Base-by-base conservation (phyloP, 2,329 filamentous ascomycete genomes). In the Colletotrichum neosansevieriae region DNA sequence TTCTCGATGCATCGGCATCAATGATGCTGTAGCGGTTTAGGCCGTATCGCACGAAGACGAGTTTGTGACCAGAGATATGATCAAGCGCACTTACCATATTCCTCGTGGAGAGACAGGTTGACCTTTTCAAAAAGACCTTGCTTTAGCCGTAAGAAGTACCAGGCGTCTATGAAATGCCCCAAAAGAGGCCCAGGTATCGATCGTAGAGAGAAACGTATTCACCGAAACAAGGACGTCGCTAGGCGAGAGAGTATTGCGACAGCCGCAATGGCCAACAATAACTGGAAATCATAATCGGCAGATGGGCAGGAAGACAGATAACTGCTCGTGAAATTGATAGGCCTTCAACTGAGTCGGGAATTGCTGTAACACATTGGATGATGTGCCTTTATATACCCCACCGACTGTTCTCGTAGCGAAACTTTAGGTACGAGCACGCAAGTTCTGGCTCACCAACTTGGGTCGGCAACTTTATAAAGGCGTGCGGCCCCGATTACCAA, bases 1-100 rank as follows among this genome's bases (percentile, higher is more conserved):
- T 69, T 62, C 81, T 83, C 2, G 79, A 70, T 0, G 81, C 82
- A 0, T 78, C 73, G 0, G 77, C 74, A 60, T 84, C 79, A 38
- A 76, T 77, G 67, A 87, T 76, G 40, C 80, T 84, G 62, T 84
- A 86, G 7, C 84, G 79, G 17, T 83, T 78, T 0, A 83, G 84
- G 0, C 81, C 82, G 62, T 85, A 79, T 0, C 84, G 81, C 0
- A 86, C 78, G n/a, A n/a, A n/a, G n/a, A n/a, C n/a, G n/a, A n/a
- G n/a, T n/a, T 21, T 29, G 29, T 7, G 7, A 29, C 29, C 7
- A 29, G 1, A 29, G 29, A 29, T 29, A 29, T 9, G 12, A 29
- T 6, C 1, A 54, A 10, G 13, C n/a, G 1, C 0, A 36, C 69
- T 3, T 61, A 71, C 78, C 77, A 44, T 79, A 74, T 68, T 74